Conservation (phyloP, 768 basidiomycete species). For the Leccinum sublutescens region DNA sequence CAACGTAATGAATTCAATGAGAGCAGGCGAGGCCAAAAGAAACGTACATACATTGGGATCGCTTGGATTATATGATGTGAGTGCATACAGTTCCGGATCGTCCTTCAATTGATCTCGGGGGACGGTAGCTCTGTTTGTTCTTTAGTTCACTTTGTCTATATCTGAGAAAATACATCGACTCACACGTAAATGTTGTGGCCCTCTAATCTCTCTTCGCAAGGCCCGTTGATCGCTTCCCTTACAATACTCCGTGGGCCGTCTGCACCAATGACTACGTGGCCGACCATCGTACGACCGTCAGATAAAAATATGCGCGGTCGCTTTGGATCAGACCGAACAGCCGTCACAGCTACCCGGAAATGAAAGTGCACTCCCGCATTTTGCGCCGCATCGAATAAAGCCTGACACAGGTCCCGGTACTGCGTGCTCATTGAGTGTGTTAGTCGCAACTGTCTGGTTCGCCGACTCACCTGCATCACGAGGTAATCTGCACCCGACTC, state of each 20-base stretch:
- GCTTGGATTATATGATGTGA: conserved; percentile 25
- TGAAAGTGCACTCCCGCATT: conserved; percentile 51
- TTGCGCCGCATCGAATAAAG: conserved; percentile 47
- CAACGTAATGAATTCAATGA: neutral
- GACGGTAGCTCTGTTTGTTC: conserved; percentile 41
- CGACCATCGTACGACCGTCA: conserved; percentile 44
- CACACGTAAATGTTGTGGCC: conserved; percentile 47
- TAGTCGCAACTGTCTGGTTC: neutral
- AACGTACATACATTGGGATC: conserved; percentile 21
- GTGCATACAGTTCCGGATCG: conserved; percentile 42
- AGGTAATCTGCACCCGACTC: conserved; percentile 55
- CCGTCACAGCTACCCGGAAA: conserved; percentile 40
- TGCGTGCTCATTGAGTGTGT: conserved; percentile 22
- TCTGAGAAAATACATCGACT: conserved; percentile 18
- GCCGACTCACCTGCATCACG: conserved; percentile 44
- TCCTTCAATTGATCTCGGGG: conserved; percentile 41
- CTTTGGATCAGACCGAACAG: conserved; percentile 32
- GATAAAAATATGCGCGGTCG: conserved; percentile 35
- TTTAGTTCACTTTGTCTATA: neutral
- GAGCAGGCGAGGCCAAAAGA: neutral
- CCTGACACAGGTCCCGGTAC: conserved; percentile 53
- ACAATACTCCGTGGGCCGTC: conserved; percentile 55
- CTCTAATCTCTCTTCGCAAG: conserved; percentile 28
- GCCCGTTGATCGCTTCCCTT: conserved; percentile 34
- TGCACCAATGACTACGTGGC: conserved; percentile 61